Base-by-base conservation (phyloP, 2,329 filamentous ascomycete genomes). In the Elsinoe necatrix region DNA sequence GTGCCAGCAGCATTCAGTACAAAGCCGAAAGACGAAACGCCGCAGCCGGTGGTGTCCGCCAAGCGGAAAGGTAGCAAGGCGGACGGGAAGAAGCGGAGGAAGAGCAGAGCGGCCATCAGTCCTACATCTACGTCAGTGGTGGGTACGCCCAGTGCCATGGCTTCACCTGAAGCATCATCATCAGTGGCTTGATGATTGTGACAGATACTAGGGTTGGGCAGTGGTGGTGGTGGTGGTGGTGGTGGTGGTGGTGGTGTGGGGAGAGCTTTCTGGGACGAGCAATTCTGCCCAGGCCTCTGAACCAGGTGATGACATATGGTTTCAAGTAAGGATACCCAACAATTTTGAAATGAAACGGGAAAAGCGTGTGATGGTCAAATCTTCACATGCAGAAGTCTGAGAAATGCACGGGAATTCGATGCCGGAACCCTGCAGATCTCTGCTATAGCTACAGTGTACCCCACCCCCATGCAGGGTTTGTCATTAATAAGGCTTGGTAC, bases 51-150 rank as follows among this genome's bases (percentile, higher is more conserved):
- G 25, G 42, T 27, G 48, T 29, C 23, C 21, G 43, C 8, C 25
- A 58, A 58, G 50, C 43, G 56, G 37, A 58, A 55, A 27, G 43
- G 50, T 3, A 55, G 51, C 25, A 58, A 55, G 41, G 42, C 23
- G 18, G 48, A 54, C 18, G 51, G 42, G 39, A 58, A 48, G 56
- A 48, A 50, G 21, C 27, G 42, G 41, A 42, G 48, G 41, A 55
- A 55, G 50, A 60, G 45, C 6, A 47, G 37, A 12, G 45, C 21
- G 14, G 54, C 54, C 1, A 48, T 34, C 2, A 31, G 23, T 16
- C 42, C 54, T 12, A 48, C 41, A 2, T 31, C 39, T 14, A 31
- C 39, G 6, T 55, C 52, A 14, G 27, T 21, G 14, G 31, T 39
- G 18, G 54, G 37, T 9, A 56, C 37, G 14, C 54, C 54, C 2